Evolutionary conservation across 495 filamentous ascomycete species (phyloP).

Genomic region (Aspergillus egyptiacus): DNA sequence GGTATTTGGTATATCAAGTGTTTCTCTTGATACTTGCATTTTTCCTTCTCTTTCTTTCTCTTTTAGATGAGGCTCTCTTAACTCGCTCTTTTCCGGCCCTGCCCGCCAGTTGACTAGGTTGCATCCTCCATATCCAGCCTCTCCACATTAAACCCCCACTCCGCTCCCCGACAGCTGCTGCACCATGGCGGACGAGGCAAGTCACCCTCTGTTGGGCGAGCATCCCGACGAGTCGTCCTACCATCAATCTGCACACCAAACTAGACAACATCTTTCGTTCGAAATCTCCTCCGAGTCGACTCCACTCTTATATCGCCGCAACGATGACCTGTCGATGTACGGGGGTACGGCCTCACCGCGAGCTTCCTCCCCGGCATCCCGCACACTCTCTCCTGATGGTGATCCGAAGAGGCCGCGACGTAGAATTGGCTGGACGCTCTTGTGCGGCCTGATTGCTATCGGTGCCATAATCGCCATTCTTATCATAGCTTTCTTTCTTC

Average conservation of each 20-base stretch:
- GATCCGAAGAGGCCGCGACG: slow-evolving; percentile 23
- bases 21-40: neutral
- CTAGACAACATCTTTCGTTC: slow-evolving; percentile 24
- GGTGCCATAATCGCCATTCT: slow-evolving; percentile 46
- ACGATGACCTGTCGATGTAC: slow-evolving; percentile 30
- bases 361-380: slow-evolving; percentile 19
- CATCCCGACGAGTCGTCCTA: slow-evolving; percentile 18
- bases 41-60: neutral
- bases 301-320: slow-evolving; percentile 35
- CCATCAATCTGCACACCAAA: slow-evolving; percentile 12
- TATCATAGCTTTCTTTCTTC: slow-evolving; percentile 69
- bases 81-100: neutral
- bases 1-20: no score
- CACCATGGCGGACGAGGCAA: slow-evolving; percentile 35
- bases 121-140: neutral
- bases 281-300: slow-evolving; percentile 40
- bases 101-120: slow-evolving; percentile 1
- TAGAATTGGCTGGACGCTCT: slow-evolving; percentile 48
- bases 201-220: slow-evolving; percentile 26
- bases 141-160: slow-evolving; percentile 11
- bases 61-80: neutral
- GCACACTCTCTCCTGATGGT: slow-evolving; percentile 9
- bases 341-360: slow-evolving; percentile 24
- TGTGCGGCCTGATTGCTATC: slow-evolving; percentile 49
- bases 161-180: slow-evolving; percentile 10